A percentile compares a stretch with the other conserved stretches of the same genome.
Conservation (phyloP, 1,284 basidiomycete genomes). For the Sanghuangporus baumii region DNA sequence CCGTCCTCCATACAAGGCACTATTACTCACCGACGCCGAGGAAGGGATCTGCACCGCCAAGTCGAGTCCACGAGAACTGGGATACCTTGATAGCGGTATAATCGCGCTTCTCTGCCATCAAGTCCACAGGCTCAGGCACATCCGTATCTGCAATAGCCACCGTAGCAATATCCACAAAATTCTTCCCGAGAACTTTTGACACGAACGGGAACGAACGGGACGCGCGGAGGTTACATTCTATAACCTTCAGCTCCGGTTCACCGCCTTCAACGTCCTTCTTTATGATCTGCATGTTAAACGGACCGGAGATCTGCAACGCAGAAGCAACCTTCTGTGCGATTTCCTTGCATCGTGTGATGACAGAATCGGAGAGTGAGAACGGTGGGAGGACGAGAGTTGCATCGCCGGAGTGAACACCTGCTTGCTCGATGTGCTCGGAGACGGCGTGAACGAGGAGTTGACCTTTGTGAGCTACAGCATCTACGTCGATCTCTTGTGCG, state of each 20-base stretch:
- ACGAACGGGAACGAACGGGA: conserved; percentile 99
- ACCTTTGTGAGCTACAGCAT: conserved; percentile 94
- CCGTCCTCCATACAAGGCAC: neutral
- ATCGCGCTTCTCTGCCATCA: conserved; percentile 88
- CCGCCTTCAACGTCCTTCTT: conserved; percentile 61
- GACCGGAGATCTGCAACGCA: conserved; percentile 95
- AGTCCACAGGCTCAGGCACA: conserved; percentile 89
- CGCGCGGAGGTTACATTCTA: conserved; percentile 97
- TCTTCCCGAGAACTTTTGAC: conserved; percentile 94
- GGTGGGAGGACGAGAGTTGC: conserved; percentile 98
- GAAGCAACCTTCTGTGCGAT: conserved; percentile 94
- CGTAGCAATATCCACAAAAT: conserved; percentile 96
- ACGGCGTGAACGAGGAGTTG: conserved; percentile 94
- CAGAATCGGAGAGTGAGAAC: conserved; percentile 70
- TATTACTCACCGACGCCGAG: conserved; percentile 80
- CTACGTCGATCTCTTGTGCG: conserved; percentile 97
- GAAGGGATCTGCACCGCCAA: conserved; percentile 95
- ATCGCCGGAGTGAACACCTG: conserved; percentile 98
- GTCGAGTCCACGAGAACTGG: conserved; percentile 97
- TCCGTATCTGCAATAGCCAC: conserved; percentile 86
- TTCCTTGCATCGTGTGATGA: conserved; percentile 84
- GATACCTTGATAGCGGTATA: conserved; percentile 98
- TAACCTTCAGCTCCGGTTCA: conserved; percentile 85
- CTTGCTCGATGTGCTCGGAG: conserved; percentile 98
- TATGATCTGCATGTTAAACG: conserved; percentile 99